Evolutionary conservation across 306 rosid species (phyloP).

Genomic region (Betula pendula): DNA sequence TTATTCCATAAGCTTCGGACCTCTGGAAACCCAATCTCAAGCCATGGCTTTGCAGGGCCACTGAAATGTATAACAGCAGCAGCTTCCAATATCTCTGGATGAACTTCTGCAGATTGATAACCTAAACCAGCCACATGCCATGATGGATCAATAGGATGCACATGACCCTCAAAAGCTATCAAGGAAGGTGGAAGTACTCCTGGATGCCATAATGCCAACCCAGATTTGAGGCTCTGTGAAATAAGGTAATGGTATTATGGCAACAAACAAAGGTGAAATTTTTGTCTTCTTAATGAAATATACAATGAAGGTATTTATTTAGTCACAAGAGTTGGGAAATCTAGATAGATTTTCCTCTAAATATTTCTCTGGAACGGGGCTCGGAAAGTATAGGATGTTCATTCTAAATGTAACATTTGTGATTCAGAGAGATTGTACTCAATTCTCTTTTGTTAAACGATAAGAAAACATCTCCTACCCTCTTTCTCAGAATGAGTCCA

Average conservation of each 20-base stretch:
- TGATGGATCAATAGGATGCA: slow-evolving; percentile 67
- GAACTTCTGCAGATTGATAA: slow-evolving; percentile 36
- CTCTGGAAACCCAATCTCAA: slow-evolving; percentile 76
- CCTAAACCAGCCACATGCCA: slow-evolving; percentile 72
- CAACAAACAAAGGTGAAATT: neutral
- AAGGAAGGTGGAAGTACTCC: slow-evolving; percentile 74
- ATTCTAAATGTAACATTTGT: neutral
- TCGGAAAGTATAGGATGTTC: neutral
- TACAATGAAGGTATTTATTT: neutral
- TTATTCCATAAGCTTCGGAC: slow-evolving; percentile 72
- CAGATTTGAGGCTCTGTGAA: slow-evolving; percentile 63
- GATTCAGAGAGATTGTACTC: neutral
- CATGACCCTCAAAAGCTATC: slow-evolving; percentile 78
- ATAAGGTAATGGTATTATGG: slow-evolving; percentile 13
- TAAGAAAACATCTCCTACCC: neutral
- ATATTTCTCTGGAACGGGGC: neutral
- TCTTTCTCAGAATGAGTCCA: neutral
- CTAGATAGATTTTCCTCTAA: neutral
- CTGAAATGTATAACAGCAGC: slow-evolving; percentile 79
- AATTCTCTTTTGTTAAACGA: neutral
- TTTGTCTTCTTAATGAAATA: neutral
- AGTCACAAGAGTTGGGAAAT: neutral
- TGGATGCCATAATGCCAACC: slow-evolving; percentile 66
- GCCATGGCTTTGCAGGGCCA: slow-evolving; percentile 99
- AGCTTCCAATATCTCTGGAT: slow-evolving; percentile 45